Evolutionary conservation across 495 filamentous ascomycete genomes (phyloP), one percentile per base, ranked within the genome.

Genomic region (Penicillium coffeae): DNA sequence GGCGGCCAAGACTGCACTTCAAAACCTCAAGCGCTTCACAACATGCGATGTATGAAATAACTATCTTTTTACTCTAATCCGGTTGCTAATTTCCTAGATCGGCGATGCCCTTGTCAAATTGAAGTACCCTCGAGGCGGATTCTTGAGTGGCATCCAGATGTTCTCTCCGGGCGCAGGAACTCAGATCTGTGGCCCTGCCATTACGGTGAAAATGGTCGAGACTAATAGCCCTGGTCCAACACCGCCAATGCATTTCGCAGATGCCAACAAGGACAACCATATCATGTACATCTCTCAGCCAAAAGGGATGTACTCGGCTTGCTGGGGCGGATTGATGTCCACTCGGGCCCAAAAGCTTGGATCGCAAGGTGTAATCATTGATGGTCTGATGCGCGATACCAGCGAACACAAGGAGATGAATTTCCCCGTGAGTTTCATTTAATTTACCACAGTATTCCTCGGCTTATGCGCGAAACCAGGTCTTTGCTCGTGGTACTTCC

Each of bases 181-280:
- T 3, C 50, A 51, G 27, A 56, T 56, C 33, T 52, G 48, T 21
- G 60, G 54, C 6, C 60, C 58, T 13, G 54, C 58, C 2, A 49
- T 64, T 10, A 61, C 60, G 1, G 58, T 64, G 30, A 58, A 64
- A 36, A 61, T 64, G 60, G 58, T 64, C 12, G 52, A 61, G 40
- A 48, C 55, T 4, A 58, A 52, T 8, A 60, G 59, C 25, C 55
- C 55, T 16, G 51, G 47, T n/a, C 51, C 55, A 6, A 48, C 35
- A 2, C 55, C 51, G 5, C 38, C 50, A 3, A 21, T 46, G n/a
- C 55, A 58, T 38, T 58, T 55, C 18, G 55, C 51, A 10, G 55
- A 58, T 18, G 43, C 55, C 1, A 58, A 58, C 16, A 41, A 58
- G 35, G 38, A 42, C 18, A 51, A 51, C 38, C 51, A 58, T 25